phyloP scores from a whole-genome alignment of 169 alveolate species.

The Plasmodium blacklocki region DNA sequence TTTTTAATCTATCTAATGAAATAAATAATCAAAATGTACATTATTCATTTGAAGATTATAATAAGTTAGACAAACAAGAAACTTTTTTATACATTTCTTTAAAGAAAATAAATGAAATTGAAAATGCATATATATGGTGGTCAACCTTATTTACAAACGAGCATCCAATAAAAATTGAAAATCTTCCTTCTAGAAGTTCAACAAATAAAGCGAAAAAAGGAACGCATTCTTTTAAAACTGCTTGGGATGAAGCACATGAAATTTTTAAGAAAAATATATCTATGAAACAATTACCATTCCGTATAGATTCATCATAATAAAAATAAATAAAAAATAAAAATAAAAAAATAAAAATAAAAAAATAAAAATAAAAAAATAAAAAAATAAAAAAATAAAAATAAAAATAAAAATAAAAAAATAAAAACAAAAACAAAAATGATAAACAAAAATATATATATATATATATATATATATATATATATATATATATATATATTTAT shows the following conservation, averaged over 20 bases:
- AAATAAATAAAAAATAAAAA: conserved; percentile 4
- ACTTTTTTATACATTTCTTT: conserved; percentile 72
- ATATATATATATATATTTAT: too few relatives aligned
- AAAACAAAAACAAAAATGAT: neutral
- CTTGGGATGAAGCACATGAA: conserved; percentile 75
- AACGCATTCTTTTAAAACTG: conserved; percentile 44
- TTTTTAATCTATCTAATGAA: conserved; percentile 45
- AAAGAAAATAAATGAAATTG: conserved; percentile 61
- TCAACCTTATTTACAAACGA: conserved; percentile 47
- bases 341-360: neutral
- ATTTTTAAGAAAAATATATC: conserved; percentile 69
- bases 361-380: neutral
- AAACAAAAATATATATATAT: too few relatives aligned
- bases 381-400: conserved; percentile 1
- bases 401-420: neutral
- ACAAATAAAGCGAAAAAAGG: conserved; percentile 15
- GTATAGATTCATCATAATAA: conserved; percentile 5
- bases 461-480: too few relatives aligned
- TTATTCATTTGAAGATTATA: conserved; percentile 26
- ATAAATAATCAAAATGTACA: conserved; percentile 61
- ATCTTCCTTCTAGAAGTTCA: conserved; percentile 47
- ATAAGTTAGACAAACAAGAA: conserved; percentile 50
- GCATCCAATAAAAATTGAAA: conserved; percentile 28
- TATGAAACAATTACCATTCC: conserved; percentile 33
- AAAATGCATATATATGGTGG: conserved; percentile 71